Percentiles rank a stretch among this genome's conserved stretches.
phyloP scores from a whole-genome alignment of 2,329 filamentous ascomycete species.

The Aspergillus hiratsukae region DNA sequence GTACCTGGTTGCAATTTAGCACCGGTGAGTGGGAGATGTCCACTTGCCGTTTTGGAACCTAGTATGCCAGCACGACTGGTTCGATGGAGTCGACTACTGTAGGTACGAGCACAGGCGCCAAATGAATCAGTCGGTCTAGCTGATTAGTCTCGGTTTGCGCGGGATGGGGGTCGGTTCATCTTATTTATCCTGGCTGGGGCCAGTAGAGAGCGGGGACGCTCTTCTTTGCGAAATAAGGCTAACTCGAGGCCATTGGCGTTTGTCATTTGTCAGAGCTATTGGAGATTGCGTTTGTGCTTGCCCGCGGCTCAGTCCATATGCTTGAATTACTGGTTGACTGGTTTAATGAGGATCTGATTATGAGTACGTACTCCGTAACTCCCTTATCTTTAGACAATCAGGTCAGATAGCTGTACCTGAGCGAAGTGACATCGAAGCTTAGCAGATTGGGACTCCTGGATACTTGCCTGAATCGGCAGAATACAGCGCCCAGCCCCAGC shows the following conservation, averaged over 20 bases:
- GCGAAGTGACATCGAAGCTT: neutral
- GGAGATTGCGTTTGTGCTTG: too few species aligned
- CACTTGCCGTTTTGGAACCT: constrained; percentile 18
- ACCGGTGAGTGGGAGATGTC: constrained; percentile 5
- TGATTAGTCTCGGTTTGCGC: neutral
- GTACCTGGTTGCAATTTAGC: constrained; percentile 5
- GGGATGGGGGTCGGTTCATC: neutral
- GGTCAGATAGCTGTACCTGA: neutral
- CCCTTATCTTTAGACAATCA: neutral
- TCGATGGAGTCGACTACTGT: constrained; percentile 25
- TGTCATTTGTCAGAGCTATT: too few species aligned
- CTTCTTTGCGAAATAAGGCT: neutral
- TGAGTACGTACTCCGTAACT: neutral
- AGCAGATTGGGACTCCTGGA: constrained; percentile 1
- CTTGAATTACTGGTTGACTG: neutral
- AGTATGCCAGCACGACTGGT: constrained; percentile 4
- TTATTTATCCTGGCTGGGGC: neutral
- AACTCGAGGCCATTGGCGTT: constrained; percentile 1
- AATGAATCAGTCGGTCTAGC: neutral
- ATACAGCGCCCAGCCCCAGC: too few species aligned
- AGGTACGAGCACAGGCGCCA: constrained; percentile 23
- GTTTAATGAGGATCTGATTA: neutral
- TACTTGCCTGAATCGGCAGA: neutral
- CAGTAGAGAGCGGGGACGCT: constrained; percentile 3
- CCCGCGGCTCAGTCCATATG: too few species aligned